Percentiles rank a stretch among this genome's conserved stretches.
phyloP scores from a whole-genome alignment of 1,284 basidiomycete genomes.

The Takashimella tepidaria region DNA sequence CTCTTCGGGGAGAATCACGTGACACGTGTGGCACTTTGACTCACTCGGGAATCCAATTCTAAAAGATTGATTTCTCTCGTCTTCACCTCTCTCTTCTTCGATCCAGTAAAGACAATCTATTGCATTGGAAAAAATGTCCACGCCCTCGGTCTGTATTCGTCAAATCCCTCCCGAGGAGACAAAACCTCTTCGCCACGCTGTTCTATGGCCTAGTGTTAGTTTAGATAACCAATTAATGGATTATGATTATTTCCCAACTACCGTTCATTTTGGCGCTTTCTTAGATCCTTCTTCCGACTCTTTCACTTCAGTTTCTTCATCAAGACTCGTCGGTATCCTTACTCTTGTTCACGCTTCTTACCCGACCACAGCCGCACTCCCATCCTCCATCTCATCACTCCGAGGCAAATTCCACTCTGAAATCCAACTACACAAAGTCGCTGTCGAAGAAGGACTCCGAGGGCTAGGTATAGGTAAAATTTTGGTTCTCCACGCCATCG shows the following conservation, averaged over 20 bases:
- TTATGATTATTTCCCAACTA: slow-evolving; percentile 14
- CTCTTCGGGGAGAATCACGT: background rate
- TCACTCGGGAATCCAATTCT: too few relatives aligned
- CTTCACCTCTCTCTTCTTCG: too few relatives aligned
- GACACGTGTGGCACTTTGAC: background rate
- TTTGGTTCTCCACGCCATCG: slow-evolving; percentile 12
- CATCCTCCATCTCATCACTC: background rate
- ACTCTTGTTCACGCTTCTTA: slow-evolving; percentile 20
- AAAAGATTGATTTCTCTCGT: too few relatives aligned
- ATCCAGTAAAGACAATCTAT: too few relatives aligned
- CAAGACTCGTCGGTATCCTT: slow-evolving; percentile 14
- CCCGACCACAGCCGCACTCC: background rate
- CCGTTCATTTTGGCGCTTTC: slow-evolving; percentile 26
- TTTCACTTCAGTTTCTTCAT: background rate
- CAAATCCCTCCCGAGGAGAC: slow-evolving; percentile 13
- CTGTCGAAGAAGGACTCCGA: slow-evolving; percentile 17
- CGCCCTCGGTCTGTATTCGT: slow-evolving; percentile 2
- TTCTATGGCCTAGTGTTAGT: slow-evolving; percentile 27
- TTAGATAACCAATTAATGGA: slow-evolving; percentile 14
- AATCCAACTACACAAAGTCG: slow-evolving; percentile 33
- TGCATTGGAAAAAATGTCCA: background rate
- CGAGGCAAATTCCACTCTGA: background rate
- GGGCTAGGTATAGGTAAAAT: slow-evolving; percentile 21
- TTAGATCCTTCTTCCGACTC: background rate
- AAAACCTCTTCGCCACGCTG: slow-evolving; percentile 15